phyloP scores from a whole-genome alignment of 495 filamentous ascomycete genomes.

The Cairneyella variabilis region DNA sequence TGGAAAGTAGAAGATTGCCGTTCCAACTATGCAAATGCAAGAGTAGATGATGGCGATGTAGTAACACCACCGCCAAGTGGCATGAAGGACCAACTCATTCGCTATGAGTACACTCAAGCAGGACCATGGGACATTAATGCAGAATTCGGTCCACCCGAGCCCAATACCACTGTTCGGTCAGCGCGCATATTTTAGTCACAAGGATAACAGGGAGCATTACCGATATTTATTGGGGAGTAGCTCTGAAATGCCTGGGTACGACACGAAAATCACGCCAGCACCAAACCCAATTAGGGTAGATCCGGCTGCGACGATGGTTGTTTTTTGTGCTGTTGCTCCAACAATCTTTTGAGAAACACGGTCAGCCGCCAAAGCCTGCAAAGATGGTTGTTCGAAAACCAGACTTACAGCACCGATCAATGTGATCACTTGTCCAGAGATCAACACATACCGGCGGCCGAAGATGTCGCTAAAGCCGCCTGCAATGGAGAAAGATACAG shows the following conservation, averaged over 20 bases:
- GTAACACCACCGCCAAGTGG: constrained; percentile 22
- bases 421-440: constrained; percentile 22
- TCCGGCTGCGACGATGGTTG: constrained; percentile 24
- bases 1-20: constrained; percentile 30
- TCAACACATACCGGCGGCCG: constrained; percentile 28
- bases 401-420: constrained; percentile 25
- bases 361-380: neutral
- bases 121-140: constrained; percentile 22
- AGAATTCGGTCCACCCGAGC: constrained; percentile 17
- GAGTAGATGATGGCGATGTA: constrained; percentile 31
- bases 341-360: constrained; percentile 24
- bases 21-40: constrained; percentile 22
- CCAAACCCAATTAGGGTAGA: constrained; percentile 29
- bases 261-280: constrained; percentile 21
- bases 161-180: constrained; percentile 16
- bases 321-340: constrained; percentile 25
- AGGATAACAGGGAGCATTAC: neutral
- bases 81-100: constrained; percentile 18
- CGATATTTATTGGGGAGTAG: constrained; percentile 26
- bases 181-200: neutral
- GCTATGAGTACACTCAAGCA: constrained; percentile 19
- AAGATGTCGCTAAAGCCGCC: constrained; percentile 33
- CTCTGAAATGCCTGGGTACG: constrained; percentile 25
- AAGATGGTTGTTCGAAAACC: neutral
- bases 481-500: constrained; percentile 28